These are phyloP conservation scores for Spergularia bocconei DNA, from an alignment of 148 eudicot species.

Conservation along the genomic window DNA sequence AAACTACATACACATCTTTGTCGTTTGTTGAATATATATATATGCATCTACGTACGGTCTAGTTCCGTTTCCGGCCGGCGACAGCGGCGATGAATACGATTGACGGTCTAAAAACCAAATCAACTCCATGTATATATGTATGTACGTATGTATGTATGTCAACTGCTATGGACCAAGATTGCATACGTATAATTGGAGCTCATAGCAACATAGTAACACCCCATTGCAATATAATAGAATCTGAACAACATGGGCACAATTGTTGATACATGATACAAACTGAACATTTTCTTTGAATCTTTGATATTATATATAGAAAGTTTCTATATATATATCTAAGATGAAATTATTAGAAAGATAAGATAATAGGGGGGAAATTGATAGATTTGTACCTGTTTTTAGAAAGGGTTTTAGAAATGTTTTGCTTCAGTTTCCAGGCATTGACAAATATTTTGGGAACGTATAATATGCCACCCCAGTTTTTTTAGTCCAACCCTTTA, in stretches of 20 bases:
- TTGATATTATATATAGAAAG: background rate
- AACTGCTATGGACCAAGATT: constrained; percentile 28
- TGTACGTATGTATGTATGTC: background rate
- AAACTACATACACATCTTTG: too few species aligned
- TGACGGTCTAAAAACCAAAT: too few species aligned
- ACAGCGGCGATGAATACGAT: too few species aligned
- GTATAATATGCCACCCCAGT: constrained; percentile 10
- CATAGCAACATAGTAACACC: constrained; percentile 29
- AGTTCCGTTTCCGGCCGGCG: too few species aligned
- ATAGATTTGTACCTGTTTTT: constrained; percentile 15
- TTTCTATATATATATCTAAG: background rate
- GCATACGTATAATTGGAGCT: constrained; percentile 32
- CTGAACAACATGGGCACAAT: constrained; percentile 28
- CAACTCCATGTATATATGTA: background rate
- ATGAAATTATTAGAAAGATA: background rate
- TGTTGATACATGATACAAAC: constrained; percentile 27
- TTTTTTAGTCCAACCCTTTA: background rate
- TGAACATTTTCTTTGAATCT: constrained; percentile 26
- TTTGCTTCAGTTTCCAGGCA: constrained; percentile 1
- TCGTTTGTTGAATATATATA: too few species aligned
- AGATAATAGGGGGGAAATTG: background rate
- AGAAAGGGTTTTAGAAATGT: constrained; percentile 7
- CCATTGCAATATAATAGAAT: constrained; percentile 33
- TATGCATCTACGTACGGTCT: too few species aligned
- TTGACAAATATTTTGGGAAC: constrained; percentile 4